Evolutionary conservation across 345 rosid genomes (phyloP).

Genomic region (Psidium friedrichsthalianum): DNA sequence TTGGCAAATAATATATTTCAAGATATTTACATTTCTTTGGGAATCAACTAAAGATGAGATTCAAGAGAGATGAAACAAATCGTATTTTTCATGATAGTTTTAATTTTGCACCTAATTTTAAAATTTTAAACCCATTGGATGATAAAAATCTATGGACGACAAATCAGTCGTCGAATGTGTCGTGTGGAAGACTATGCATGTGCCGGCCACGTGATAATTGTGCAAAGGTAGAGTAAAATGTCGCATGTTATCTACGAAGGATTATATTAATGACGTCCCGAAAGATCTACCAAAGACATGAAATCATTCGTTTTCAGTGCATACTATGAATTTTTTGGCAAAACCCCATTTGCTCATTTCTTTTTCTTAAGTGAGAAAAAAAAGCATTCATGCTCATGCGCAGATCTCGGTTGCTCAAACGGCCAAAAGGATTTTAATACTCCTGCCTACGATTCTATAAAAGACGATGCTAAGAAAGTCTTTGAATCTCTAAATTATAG

Average conservation of each 20-base stretch:
- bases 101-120: accelerated
- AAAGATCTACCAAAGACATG: neutral
- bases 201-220: accelerated
- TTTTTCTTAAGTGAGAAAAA: neutral
- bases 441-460: neutral
- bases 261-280: neutral
- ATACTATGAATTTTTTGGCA: accelerated
- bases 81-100: neutral
- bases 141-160: neutral
- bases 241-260: neutral
- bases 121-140: neutral
- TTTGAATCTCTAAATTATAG: too few species aligned
- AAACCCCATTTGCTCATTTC: accelerated
- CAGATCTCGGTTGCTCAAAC: neutral
- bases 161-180: neutral
- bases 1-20: neutral
- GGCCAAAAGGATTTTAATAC: neutral
- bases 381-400: neutral
- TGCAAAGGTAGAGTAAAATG: neutral
- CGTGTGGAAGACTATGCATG: accelerated
- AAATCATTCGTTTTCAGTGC: neutral
- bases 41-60: neutral
- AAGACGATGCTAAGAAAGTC: neutral
- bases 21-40: neutral
- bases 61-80: neutral